phyloP scores from a whole-genome alignment of 78 protist species.

The Dictyostelium brefeldianum region DNA sequence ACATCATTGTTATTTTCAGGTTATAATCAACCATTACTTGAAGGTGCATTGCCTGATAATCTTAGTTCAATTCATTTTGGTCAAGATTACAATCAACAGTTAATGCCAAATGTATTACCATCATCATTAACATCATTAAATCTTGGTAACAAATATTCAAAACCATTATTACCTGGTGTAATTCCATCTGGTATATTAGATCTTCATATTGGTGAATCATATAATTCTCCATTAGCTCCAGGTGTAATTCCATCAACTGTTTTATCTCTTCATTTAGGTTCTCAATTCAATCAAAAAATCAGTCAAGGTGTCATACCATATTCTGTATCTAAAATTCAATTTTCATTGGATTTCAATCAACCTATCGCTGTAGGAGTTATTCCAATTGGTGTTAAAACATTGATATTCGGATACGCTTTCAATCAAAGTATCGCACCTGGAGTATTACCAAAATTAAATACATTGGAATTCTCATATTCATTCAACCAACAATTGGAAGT shows the following conservation, averaged over 20 bases:
- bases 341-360: background rate
- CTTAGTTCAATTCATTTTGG: background rate
- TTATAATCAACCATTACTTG: background rate
- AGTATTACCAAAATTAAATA: background rate
- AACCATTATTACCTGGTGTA: constrained; percentile 11
- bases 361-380: background rate
- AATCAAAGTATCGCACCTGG: background rate
- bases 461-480: background rate
- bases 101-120: background rate
- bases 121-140: background rate
- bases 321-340: background rate
- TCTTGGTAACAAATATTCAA: background rate
- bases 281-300: background rate
- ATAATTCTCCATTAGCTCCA: background rate
- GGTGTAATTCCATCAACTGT: constrained; percentile 7
- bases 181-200: constrained; percentile 36
- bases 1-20: background rate
- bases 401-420: background rate
- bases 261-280: background rate
- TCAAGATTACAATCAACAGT: background rate
- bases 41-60: background rate
- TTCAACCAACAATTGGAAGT: background rate
- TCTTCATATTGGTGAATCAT: constrained; percentile 3
- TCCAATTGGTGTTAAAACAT: background rate
- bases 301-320: background rate